These are phyloP conservation scores for Pseudotsuga menziesii DNA, from an alignment of 75 land plant species.

Conservation along the genomic window DNA sequence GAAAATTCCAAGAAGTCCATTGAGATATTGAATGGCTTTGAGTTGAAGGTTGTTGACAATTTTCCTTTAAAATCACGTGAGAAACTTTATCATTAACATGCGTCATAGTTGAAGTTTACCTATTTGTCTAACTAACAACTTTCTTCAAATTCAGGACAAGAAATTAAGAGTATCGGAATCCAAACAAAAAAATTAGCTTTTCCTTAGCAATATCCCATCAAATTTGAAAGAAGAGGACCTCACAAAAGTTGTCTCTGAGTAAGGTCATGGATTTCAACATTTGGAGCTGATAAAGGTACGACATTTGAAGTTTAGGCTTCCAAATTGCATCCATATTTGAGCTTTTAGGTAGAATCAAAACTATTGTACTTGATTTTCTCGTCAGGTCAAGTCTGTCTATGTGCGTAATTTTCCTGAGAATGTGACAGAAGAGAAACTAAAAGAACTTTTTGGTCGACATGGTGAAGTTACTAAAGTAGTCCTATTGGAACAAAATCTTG, in stretches of 20 bases:
- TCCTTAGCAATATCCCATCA: conserved; percentile 93
- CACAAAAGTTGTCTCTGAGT: conserved; percentile 57
- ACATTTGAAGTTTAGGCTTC: neutral
- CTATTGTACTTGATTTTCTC: neutral
- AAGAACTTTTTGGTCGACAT: no score
- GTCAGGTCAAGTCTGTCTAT: no score
- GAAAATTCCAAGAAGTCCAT: conserved; percentile 85
- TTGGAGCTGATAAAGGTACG: conserved; percentile 79
- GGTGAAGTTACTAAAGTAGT: no score
- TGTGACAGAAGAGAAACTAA: no score
- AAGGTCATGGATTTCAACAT: conserved; percentile 81
- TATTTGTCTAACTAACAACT: neutral
- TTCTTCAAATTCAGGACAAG: conserved; percentile 53
- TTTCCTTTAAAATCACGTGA: neutral
- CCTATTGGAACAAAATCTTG: conserved; percentile 80
- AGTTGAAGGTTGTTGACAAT: conserved; percentile 49
- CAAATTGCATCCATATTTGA: neutral
- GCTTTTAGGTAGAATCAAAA: neutral
- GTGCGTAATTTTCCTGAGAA: no score
- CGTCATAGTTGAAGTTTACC: neutral
- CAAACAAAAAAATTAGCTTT: conserved; percentile 76
- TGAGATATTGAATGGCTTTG: conserved; percentile 68
- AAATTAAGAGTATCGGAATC: conserved; percentile 72
- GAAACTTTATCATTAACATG: neutral
- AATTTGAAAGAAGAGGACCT: conserved; percentile 85